These are phyloP conservation scores for Fusarium foetens DNA, from an alignment of 2,329 filamentous ascomycete genomes.

Conservation along the genomic window DNA sequence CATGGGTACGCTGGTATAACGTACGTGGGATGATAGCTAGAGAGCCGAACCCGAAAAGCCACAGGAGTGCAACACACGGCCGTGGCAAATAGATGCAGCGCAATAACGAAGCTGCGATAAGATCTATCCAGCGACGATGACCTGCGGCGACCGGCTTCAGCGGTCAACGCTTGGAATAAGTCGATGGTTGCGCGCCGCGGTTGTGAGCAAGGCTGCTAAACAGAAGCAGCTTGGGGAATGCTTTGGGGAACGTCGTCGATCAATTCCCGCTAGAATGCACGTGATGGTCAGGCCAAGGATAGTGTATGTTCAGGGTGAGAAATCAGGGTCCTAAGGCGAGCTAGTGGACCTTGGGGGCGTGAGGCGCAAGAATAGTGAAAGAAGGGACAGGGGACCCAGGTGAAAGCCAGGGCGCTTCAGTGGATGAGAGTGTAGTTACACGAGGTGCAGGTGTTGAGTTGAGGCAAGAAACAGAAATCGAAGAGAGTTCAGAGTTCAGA, in stretches of 20 bases:
- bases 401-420: neutral
- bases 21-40: conserved; percentile 11
- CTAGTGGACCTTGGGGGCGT: conserved; percentile 29
- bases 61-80: conserved; percentile 10
- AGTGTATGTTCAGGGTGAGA: conserved; percentile 4
- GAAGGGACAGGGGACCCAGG: neutral
- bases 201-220: conserved; percentile 40
- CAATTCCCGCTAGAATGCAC: conserved; percentile 40
- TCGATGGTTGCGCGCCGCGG: conserved; percentile 44
- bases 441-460: neutral
- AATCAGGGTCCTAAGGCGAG: conserved; percentile 20
- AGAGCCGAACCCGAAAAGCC: conserved; percentile 6
- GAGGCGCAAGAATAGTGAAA: neutral
- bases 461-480: neutral
- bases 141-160: conserved; percentile 44
- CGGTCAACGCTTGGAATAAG: conserved; percentile 48
- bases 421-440: neutral
- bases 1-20: conserved; percentile 46
- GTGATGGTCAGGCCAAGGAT: conserved; percentile 36
- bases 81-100: conserved; percentile 5
- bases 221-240: conserved; percentile 37
- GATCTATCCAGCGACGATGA: conserved; percentile 13
- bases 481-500: neutral
- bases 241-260: conserved; percentile 36
- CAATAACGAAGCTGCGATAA: conserved; percentile 15